Percentiles rank a stretch among this genome's conserved stretches.
These are phyloP conservation scores for Aureobasidium sp. DNA, from an alignment of 2,329 filamentous ascomycete genomes.

Conservation along the genomic window DNA sequence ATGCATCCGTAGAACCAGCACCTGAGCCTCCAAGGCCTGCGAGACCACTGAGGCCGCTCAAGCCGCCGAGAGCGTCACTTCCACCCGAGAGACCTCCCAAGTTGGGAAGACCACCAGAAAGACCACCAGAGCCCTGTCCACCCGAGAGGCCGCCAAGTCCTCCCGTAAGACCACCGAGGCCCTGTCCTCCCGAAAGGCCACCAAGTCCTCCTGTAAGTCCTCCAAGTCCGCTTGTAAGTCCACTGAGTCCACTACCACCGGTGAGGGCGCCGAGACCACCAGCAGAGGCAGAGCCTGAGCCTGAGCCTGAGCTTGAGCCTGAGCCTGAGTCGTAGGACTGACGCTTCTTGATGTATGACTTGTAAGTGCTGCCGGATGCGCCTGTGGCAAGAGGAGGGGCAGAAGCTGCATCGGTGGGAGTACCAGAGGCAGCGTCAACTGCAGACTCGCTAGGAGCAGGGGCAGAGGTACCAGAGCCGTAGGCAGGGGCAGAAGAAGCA, in stretches of 20 bases:
- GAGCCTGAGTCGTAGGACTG: neutral
- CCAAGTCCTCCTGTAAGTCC: neutral
- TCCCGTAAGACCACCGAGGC: neutral
- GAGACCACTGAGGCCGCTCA: neutral
- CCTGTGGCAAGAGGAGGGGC: slow-evolving; percentile 6
- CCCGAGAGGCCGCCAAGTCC: neutral
- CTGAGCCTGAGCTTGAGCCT: too few relatives aligned
- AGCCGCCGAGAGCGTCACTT: too few relatives aligned
- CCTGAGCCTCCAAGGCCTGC: neutral
- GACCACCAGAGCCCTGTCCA: neutral
- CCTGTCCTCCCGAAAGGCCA: neutral
- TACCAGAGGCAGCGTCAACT: neutral
- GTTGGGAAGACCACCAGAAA: neutral
- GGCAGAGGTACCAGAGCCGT: neutral
- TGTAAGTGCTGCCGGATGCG: slow-evolving; percentile 5
- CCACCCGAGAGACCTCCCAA: too few relatives aligned
- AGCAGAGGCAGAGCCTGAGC: neutral
- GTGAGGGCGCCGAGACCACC: neutral
- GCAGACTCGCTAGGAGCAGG: slow-evolving; percentile 6
- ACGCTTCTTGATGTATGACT: slow-evolving; percentile 10
- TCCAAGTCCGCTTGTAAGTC: neutral
- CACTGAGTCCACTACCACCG: neutral
- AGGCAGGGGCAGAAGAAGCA: neutral
- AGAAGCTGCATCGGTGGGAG: slow-evolving; percentile 3
- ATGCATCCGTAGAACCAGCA: neutral